A percentile compares a stretch with the other conserved stretches of the same genome.
These are phyloP conservation scores for Beauveria pseudobassiana DNA, from an alignment of 2,329 filamentous ascomycete species.

Conservation along the genomic window DNA sequence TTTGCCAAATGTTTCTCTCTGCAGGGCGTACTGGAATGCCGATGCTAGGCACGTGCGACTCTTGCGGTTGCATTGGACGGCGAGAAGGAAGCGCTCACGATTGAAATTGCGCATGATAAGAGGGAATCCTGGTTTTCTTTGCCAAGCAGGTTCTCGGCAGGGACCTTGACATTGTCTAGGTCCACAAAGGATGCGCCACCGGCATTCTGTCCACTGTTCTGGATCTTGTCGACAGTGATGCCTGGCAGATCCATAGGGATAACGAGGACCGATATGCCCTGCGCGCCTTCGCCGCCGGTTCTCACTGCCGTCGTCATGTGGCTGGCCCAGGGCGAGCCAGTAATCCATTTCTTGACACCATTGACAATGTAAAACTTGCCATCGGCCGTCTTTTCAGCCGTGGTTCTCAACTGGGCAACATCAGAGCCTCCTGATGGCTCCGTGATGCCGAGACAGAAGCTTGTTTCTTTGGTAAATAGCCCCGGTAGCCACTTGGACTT, in stretches of 20 bases:
- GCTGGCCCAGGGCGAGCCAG: constrained; percentile 51
- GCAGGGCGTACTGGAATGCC: constrained; percentile 42
- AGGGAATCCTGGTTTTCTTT: constrained; percentile 45
- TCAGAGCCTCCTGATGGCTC: constrained; percentile 57
- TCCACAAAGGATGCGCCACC: constrained; percentile 52
- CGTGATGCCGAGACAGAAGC: constrained; percentile 58
- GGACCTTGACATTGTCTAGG: constrained; percentile 48
- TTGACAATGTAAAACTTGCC: constrained; percentile 54
- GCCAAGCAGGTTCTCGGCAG: constrained; percentile 44
- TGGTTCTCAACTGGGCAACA: constrained; percentile 56
- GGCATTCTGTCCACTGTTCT: constrained; percentile 60
- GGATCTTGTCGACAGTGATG: constrained; percentile 46
- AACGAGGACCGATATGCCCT: constrained; percentile 50
- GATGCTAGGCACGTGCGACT: constrained; percentile 48
- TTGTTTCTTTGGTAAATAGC: constrained; percentile 49
- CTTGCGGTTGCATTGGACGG: constrained; percentile 48
- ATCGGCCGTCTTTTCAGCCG: constrained; percentile 37
- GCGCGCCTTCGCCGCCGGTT: constrained; percentile 45
- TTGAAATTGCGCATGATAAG: constrained; percentile 56
- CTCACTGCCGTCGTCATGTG: constrained; percentile 56
- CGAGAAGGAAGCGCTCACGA: constrained; percentile 51
- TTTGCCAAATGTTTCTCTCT: constrained; percentile 50
- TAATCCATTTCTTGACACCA: constrained; percentile 63
- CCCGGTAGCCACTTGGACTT: constrained; percentile 49
- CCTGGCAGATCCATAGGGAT: constrained; percentile 44